A percentile compares a stretch with the other conserved stretches of the same genome.
phyloP scores from a whole-genome alignment of 306 rosid genomes.

The Cyclanthera cordifolia region DNA sequence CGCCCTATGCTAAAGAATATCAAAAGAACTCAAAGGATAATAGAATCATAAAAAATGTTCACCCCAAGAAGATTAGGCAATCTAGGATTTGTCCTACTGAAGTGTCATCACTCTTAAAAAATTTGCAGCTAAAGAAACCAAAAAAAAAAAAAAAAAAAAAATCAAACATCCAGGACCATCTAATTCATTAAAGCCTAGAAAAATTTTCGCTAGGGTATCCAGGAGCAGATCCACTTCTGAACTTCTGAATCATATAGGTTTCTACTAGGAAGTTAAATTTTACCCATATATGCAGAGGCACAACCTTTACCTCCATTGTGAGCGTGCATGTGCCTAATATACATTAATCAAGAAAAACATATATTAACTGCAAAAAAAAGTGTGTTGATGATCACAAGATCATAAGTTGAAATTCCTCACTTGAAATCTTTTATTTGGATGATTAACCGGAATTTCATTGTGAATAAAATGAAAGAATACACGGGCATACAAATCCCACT shows the following conservation, averaged over 20 bases:
- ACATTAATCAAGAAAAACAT: too few species aligned
- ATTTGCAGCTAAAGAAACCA: neutral
- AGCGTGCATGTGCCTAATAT: too few species aligned
- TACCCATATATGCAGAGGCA: neutral
- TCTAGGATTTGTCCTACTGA: neutral
- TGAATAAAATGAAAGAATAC: too few species aligned
- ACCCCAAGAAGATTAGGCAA: neutral
- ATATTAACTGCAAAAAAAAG: too few species aligned
- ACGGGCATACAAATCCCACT: too few species aligned
- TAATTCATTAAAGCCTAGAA: neutral
- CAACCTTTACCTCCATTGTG: neutral
- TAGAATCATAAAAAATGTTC: neutral
- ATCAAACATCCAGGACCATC: neutral
- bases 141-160: neutral
- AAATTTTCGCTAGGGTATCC: neutral
- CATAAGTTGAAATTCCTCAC: too few species aligned
- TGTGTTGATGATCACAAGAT: too few species aligned
- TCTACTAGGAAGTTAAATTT: neutral
- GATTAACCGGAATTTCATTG: too few species aligned
- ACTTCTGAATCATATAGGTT: neutral
- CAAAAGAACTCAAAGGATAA: neutral
- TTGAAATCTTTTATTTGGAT: too few species aligned
- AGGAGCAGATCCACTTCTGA: neutral
- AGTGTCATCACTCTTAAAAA: neutral
- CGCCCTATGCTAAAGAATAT: neutral